Evolutionary conservation across 1,284 basidiomycete genomes (phyloP), one percentile per base, ranked within the genome.

Genomic region (Anthracocystis panici-leucophaei): DNA sequence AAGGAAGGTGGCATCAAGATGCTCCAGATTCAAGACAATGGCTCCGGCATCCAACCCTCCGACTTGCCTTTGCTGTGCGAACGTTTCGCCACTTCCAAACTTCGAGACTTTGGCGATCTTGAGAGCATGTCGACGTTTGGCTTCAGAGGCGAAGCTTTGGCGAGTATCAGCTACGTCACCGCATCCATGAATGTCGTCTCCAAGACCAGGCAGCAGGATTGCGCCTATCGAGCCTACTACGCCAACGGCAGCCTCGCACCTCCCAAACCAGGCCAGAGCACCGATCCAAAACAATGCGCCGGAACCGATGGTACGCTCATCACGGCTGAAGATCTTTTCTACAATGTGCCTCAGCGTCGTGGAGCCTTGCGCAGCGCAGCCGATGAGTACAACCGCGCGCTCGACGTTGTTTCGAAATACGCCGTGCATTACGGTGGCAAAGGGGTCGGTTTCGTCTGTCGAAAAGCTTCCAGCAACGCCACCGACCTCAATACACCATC

Each of bases 1-100:
- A 97, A 97, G 86, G 96, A 99, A 65, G 97, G 97, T 1, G 97
- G 97, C 0, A 87, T 99, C 87, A 99, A 97, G 85, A 87, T 95
- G 50, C 89, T 99, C 27, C 95, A 97, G 86, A 97, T 99, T 57
- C 93, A 95, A 80, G 97, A 99, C 84, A 97, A 99, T 81, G 97
- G 96, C 0, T 93, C 90, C 84, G 96, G 96, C 1, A 97, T 99
- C 78, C 70, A 57, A 87, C 59, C 89, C 85, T 84, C 86, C 9
- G 96, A 99, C 82, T 87, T 99, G 5, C 91, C 93, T 0, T 91
- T 99, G 18, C 89, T 99, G 1, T 96, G 96, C 53, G 93, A 97
- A 84, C 89, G 97, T 12, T 98, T 97, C 84, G 96, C 97, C 11
- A 99, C 97, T 0, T 97, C 94, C 3, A 99, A 99, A 84, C 87